phyloP scores from a whole-genome alignment of 306 rosid genomes.

The Castanea crenata region DNA sequence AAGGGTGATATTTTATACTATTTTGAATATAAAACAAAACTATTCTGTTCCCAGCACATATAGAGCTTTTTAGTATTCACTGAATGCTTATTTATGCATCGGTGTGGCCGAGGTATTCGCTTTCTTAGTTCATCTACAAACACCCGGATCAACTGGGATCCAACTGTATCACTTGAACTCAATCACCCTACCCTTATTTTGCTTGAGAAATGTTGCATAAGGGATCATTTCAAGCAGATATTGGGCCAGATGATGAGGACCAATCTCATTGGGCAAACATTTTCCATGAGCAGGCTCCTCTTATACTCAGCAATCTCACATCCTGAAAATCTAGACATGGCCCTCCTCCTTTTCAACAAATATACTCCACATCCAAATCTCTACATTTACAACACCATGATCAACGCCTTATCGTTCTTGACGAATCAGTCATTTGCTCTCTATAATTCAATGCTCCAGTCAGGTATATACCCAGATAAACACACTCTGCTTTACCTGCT shows the following conservation, averaged over 20 bases:
- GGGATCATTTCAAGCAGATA: slow-evolving; percentile 56
- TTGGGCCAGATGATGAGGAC: slow-evolving; percentile 51
- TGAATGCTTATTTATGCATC: too few species aligned
- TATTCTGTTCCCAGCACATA: too few species aligned
- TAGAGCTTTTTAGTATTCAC: too few species aligned
- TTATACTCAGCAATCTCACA: slow-evolving; percentile 51
- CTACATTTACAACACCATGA: slow-evolving; percentile 53
- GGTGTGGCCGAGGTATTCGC: too few species aligned
- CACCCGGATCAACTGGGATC: slow-evolving; percentile 4
- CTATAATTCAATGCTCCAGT: slow-evolving; percentile 39
- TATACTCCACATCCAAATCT: slow-evolving; percentile 56
- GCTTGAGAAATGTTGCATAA: slow-evolving; percentile 51
- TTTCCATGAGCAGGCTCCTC: slow-evolving; percentile 68
- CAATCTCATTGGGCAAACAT: slow-evolving; percentile 48
- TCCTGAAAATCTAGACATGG: slow-evolving; percentile 51
- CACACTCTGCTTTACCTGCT: slow-evolving; percentile 46
- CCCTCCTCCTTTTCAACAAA: slow-evolving; percentile 42
- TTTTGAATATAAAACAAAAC: too few species aligned
- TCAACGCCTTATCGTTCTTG: slow-evolving; percentile 40
- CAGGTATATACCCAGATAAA: slow-evolving; percentile 39
- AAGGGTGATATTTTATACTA: too few species aligned
- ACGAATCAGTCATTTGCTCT: slow-evolving; percentile 32
- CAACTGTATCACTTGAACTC: slow-evolving; percentile 33
- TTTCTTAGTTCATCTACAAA: not conserved
- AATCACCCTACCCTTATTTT: slow-evolving; percentile 43